Conservation (phyloP, 2,329 filamentous ascomycete genomes). For the Rasamsonia emersonii region DNA sequence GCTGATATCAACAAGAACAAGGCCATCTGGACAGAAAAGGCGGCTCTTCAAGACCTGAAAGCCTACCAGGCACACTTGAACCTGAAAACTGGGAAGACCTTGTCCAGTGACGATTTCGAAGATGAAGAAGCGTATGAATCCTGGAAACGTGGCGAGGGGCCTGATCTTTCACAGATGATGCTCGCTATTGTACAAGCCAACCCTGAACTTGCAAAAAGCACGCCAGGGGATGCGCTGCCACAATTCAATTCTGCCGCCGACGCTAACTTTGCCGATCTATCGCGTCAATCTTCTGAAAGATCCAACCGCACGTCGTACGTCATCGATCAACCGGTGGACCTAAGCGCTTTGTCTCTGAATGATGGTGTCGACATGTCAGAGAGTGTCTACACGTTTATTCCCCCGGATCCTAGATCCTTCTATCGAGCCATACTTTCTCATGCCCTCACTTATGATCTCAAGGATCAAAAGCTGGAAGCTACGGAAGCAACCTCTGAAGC, state of each 20-base stretch:
- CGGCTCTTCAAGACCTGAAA: slow-evolving; percentile 84
- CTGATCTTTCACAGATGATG: slow-evolving; percentile 88
- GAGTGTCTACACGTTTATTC: slow-evolving; percentile 74
- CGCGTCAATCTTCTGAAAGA: slow-evolving; percentile 38
- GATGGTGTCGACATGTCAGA: slow-evolving; percentile 41
- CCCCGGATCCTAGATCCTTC: slow-evolving; percentile 69
- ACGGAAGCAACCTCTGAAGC: slow-evolving; percentile 40
- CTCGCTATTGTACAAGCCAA: slow-evolving; percentile 78
- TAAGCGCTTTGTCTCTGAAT: slow-evolving; percentile 53
- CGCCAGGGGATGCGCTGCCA: slow-evolving; percentile 51
- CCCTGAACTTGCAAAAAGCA: slow-evolving; percentile 73
- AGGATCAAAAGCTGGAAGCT: slow-evolving; percentile 45
- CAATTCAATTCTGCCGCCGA: slow-evolving; percentile 42
- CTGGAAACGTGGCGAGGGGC: slow-evolving; percentile 86
- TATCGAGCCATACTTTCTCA: slow-evolving; percentile 77
- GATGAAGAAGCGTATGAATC: slow-evolving; percentile 75
- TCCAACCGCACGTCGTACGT: slow-evolving; percentile 44
- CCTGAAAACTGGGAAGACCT: slow-evolving; percentile 64
- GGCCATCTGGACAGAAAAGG: slow-evolving; percentile 79
- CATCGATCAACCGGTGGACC: slow-evolving; percentile 56
- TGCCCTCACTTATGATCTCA: slow-evolving; percentile 56
- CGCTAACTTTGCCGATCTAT: slow-evolving; percentile 37
- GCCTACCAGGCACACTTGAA: slow-evolving; percentile 84
- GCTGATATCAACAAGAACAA: slow-evolving; percentile 77
- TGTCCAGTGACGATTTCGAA: slow-evolving; percentile 82